Evolutionary conservation across 768 basidiomycete genomes (phyloP), one percentile per base, ranked within the genome.

Genomic region (Suillus fuscotomentosus): DNA sequence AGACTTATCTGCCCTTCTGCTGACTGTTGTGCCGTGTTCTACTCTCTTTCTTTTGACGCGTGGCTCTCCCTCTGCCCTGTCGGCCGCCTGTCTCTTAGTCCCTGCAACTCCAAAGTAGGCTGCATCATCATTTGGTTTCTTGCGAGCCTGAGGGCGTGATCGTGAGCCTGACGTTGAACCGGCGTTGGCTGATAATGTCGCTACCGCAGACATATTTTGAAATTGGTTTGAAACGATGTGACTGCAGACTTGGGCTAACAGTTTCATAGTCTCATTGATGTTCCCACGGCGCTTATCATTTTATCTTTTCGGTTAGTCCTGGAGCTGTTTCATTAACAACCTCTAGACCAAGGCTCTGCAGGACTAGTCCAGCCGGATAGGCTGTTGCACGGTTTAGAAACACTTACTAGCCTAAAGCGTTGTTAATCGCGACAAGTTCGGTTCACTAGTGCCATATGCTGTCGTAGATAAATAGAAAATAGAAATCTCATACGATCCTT

Each of bases 11-110:
- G 78, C 80, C 38, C 71, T 70, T 63, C 70, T 69, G 36, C 59
- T 67, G 34, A 22, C 76, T 51, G 74, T 67, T 36, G 64, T 50
- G 68, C 66, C 36, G 67, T 79, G 73, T 42, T 90, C 90, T 43
- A 84, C 80, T 68, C 89, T 84, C 77, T 91, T 93, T 69, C 91
- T 79, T 76, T 94, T 92, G 61, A 82, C 80, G 57, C 91, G 81
- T 17, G 88, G 86, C 68, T 92, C 91, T n/a, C 88, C 89, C 9
- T 92, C 90, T 31, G 78, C 82, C 70, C 86, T 85, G 60, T 92
- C 91, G 20, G 71, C 78, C 0, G 90, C 91, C 53, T 85, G 84
- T 67, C 91, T 77, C 72, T 93, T 92, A 20, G 82, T 73, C 43
- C 85, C 85, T n/a, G 77, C 75, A 14, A 86, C 85, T 17, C 87